A percentile compares a stretch with the other conserved stretches of the same genome.
Conservation (phyloP, 163 green algal genomes). For the Chlorella variabilis region DNA sequence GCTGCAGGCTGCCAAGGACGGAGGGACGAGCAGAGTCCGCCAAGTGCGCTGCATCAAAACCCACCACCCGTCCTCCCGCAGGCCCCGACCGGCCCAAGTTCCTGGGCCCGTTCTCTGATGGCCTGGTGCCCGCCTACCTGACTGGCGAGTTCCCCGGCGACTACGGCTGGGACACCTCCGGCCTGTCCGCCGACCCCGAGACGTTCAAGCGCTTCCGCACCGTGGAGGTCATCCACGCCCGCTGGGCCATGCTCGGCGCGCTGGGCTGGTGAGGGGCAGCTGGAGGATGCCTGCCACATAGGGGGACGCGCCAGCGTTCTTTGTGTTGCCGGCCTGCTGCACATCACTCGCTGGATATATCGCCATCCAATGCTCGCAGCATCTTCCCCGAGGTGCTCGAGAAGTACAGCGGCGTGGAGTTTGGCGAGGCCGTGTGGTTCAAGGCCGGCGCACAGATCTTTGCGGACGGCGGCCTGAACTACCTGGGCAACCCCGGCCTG, state of each 20-base stretch:
- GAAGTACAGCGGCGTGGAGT: constrained; percentile 58
- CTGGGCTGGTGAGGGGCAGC: not conserved
- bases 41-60: too few relatives aligned
- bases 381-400: constrained; percentile 71
- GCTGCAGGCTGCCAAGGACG: too few relatives aligned
- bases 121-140: constrained; percentile 67
- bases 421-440: constrained; percentile 88
- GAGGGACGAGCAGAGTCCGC: too few relatives aligned
- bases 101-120: constrained; percentile 73
- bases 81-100: constrained; percentile 71
- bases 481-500: constrained; percentile 82
- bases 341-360: too few relatives aligned
- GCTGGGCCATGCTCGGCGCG: constrained; percentile 85
- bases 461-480: constrained; percentile 83
- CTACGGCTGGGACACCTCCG: constrained; percentile 94
- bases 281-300: too few relatives aligned
- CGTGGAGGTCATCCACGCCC: constrained; percentile 88
- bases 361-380: constrained; percentile 46
- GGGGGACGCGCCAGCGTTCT: too few relatives aligned
- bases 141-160: constrained; percentile 90
- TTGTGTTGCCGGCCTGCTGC: not conserved
- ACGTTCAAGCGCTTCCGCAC: constrained; percentile 85
- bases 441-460: constrained; percentile 94
- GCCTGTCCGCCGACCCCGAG: constrained; percentile 83
- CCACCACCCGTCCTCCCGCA: constrained; percentile 3